These are phyloP conservation scores for Beauveria sp. DNA, from an alignment of 2,329 filamentous ascomycete species.

Conservation along the genomic window DNA sequence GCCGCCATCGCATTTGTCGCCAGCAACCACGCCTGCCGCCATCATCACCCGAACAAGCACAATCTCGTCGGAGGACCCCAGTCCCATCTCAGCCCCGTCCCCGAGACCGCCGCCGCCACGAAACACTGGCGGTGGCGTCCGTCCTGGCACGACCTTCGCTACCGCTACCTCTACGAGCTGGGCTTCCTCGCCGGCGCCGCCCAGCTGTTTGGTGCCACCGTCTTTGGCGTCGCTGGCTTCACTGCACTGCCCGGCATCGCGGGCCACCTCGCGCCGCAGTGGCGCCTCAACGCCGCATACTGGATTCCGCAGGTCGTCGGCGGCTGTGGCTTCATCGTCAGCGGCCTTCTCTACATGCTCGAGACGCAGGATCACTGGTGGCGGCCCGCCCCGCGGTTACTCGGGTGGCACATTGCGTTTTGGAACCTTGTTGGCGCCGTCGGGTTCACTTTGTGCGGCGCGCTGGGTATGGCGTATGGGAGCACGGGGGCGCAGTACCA, in stretches of 20 bases:
- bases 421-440: slow-evolving; percentile 58
- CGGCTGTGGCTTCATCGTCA: slow-evolving; percentile 54
- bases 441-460: slow-evolving; percentile 52
- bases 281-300: slow-evolving; percentile 45
- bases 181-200: slow-evolving; percentile 53
- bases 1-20: not conserved
- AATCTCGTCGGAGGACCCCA: not conserved
- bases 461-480: slow-evolving; percentile 31
- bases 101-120: not conserved
- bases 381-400: slow-evolving; percentile 42
- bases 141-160: slow-evolving; percentile 3
- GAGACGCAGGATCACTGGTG: slow-evolving; percentile 61
- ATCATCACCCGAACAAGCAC: slow-evolving; percentile 2
- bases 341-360: slow-evolving; percentile 52
- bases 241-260: slow-evolving; percentile 46
- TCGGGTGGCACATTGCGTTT: slow-evolving; percentile 60
- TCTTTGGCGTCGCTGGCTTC: slow-evolving; percentile 45
- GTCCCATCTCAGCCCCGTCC: not conserved
- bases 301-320: slow-evolving; percentile 56
- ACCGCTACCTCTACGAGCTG: slow-evolving; percentile 38
- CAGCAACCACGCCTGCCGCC: not conserved
- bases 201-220: slow-evolving; percentile 50
- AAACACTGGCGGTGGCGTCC: slow-evolving; percentile 3
- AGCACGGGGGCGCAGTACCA: slow-evolving; percentile 1
- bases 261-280: slow-evolving; percentile 36